Percentiles rank a stretch among this genome's conserved stretches.
Conservation (phyloP, 371 early-diverging fungal genomes). For the Fennellomyces sp. region DNA sequence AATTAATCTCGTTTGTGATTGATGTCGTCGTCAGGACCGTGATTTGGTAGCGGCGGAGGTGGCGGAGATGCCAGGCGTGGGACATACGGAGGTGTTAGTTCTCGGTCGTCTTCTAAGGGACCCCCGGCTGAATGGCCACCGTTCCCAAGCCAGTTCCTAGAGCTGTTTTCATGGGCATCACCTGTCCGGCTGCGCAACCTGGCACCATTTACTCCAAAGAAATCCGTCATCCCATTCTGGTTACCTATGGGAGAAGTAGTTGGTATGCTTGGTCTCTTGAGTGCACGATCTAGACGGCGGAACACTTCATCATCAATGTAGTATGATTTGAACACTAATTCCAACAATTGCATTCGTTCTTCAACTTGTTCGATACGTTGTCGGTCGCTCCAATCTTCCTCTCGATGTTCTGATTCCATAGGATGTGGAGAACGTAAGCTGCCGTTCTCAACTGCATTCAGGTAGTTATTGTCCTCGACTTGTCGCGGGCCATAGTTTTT, state of each 20-base stretch:
- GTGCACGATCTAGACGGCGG: constrained; percentile 1
- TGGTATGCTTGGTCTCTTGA: background rate
- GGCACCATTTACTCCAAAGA: background rate
- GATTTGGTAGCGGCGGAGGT: background rate
- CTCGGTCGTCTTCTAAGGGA: background rate
- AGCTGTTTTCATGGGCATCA: background rate
- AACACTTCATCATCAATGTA: constrained; percentile 13
- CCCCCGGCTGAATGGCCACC: no score
- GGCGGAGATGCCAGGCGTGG: background rate
- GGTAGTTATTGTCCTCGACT: background rate
- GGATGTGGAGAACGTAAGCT: background rate
- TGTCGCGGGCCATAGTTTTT: background rate
- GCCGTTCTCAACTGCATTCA: background rate
- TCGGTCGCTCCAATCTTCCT: constrained; percentile 3
- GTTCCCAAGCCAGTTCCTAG: background rate
- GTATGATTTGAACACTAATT: constrained; percentile 9
- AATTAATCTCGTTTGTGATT: no score
- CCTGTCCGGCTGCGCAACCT: background rate
- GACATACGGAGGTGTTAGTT: background rate
- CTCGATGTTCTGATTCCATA: background rate
- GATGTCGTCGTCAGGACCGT: background rate
- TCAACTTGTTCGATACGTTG: constrained; percentile 21
- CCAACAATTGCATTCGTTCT: constrained; percentile 27
- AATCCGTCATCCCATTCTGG: background rate
- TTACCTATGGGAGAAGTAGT: background rate